phyloP scores from a whole-genome alignment of 352 stramenopile genomes.

The Phytophthora rubi region DNA sequence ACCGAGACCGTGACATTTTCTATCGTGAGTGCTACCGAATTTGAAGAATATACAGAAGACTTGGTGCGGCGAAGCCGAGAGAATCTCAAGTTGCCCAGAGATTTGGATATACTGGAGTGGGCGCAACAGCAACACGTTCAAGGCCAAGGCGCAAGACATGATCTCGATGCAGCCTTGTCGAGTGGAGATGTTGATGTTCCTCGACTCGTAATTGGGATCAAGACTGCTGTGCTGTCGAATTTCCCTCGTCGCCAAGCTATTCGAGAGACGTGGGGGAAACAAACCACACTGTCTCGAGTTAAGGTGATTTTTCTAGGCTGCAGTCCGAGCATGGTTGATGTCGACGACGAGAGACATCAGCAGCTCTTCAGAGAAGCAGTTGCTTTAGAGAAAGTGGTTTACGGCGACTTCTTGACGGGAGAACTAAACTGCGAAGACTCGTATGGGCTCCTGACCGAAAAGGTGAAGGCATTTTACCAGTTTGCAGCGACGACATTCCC shows the following conservation, averaged over 20 bases:
- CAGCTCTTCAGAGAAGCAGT: constrained; percentile 6
- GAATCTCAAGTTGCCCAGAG: constrained; percentile 1
- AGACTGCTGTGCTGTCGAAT: constrained; percentile 43
- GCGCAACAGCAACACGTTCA: not conserved
- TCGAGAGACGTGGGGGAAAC: constrained; percentile 42
- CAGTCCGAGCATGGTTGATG: not conserved
- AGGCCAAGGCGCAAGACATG: not conserved
- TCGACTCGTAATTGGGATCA: constrained; percentile 44
- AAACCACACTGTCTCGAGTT: not conserved
- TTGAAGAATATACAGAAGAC: not conserved
- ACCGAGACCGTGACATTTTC: not conserved
- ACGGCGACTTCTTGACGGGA: constrained; percentile 47
- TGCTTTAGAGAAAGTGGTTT: constrained; percentile 32
- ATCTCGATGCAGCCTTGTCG: constrained; percentile 1
- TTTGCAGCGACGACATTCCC: constrained; percentile 20
- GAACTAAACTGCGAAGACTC: constrained; percentile 54
- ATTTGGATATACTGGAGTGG: constrained; percentile 8
- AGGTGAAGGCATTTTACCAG: constrained; percentile 55
- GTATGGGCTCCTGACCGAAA: constrained; percentile 50
- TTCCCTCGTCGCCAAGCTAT: constrained; percentile 35
- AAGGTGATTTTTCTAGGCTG: constrained; percentile 20
- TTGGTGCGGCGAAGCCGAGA: not conserved
- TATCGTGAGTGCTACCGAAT: not conserved
- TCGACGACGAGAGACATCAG: not conserved
- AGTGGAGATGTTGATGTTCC: not conserved